Conservation (phyloP, 1,284 basidiomycete genomes). For the Paramarasmius palmivorus region DNA sequence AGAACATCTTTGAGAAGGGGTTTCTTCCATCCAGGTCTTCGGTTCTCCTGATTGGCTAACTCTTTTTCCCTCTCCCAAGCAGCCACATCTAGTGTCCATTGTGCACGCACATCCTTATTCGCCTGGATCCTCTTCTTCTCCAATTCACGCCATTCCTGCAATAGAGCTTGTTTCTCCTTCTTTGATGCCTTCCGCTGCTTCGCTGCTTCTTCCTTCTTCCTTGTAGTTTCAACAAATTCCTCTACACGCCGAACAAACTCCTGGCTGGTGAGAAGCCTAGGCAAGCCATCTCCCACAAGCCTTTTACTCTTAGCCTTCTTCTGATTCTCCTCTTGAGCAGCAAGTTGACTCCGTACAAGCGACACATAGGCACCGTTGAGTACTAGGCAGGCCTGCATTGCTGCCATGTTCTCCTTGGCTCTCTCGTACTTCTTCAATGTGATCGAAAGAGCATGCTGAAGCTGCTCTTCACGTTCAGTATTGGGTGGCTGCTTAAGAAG, state of each 20-base stretch:
- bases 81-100: too few species aligned
- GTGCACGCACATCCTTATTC: too few species aligned
- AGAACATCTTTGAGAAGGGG: too few species aligned
- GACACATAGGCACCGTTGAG: conserved; percentile 16
- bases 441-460: neutral
- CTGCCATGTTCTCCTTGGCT: neutral
- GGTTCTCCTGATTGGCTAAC: too few species aligned
- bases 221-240: neutral
- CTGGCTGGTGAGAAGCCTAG: conserved; percentile 16
- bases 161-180: too few species aligned
- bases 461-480: neutral
- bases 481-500: neutral
- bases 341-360: too few species aligned
- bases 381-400: conserved; percentile 15
- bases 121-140: too few species aligned
- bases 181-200: neutral
- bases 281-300: conserved; percentile 20
- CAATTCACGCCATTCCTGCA: too few species aligned
- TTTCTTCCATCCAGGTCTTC: too few species aligned
- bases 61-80: too few species aligned
- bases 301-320: conserved; percentile 6
- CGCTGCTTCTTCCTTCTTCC: neutral
- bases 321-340: conserved; percentile 22
- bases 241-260: conserved; percentile 9
- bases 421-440: neutral